Percentiles rank a stretch among this genome's conserved stretches.
Evolutionary conservation across 2,329 filamentous ascomycete genomes (phyloP).

Genomic region (Fusarium stilboides): DNA sequence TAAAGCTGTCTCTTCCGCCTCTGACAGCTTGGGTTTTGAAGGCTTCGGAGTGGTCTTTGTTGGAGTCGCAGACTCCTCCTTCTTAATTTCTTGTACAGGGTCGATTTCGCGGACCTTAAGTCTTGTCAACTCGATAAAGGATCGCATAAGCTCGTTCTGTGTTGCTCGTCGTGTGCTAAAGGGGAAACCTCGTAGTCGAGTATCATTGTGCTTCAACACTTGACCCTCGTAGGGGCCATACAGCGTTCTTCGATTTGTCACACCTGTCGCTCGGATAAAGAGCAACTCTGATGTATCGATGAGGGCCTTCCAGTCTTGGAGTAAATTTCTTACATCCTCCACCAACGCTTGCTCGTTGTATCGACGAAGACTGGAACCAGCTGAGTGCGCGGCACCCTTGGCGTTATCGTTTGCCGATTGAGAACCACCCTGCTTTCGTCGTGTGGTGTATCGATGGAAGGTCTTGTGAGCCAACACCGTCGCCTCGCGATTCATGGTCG

Average conservation of each 20-base stretch:
- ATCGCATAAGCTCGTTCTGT: slow-evolving; percentile 93
- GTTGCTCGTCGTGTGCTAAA: slow-evolving; percentile 94
- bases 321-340: slow-evolving; percentile 86
- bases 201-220: slow-evolving; percentile 83
- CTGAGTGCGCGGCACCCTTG: slow-evolving; percentile 95
- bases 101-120: slow-evolving; percentile 87
- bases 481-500: slow-evolving; percentile 84
- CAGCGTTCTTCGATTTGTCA: slow-evolving; percentile 86
- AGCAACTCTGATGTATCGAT: slow-evolving; percentile 88
- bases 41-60: slow-evolving; percentile 64
- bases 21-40: slow-evolving; percentile 76
- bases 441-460: slow-evolving; percentile 96
- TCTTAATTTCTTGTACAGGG: slow-evolving; percentile 70
- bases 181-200: slow-evolving; percentile 87
- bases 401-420: slow-evolving; percentile 94
- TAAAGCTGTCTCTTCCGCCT: slow-evolving; percentile 85
- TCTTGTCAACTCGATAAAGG: slow-evolving; percentile 93
- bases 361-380: slow-evolving; percentile 87
- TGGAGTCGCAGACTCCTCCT: slow-evolving; percentile 56
- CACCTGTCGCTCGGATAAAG: slow-evolving; percentile 91
- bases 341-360: slow-evolving; percentile 95
- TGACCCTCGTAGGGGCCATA: slow-evolving; percentile 95
- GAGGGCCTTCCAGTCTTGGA: slow-evolving; percentile 87
- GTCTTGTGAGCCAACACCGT: slow-evolving; percentile 96
- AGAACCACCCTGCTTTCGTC: slow-evolving; percentile 94